Evolutionary conservation across 164 flowering plant genomes (phyloP).

Genomic region (Vitis rupestris): DNA sequence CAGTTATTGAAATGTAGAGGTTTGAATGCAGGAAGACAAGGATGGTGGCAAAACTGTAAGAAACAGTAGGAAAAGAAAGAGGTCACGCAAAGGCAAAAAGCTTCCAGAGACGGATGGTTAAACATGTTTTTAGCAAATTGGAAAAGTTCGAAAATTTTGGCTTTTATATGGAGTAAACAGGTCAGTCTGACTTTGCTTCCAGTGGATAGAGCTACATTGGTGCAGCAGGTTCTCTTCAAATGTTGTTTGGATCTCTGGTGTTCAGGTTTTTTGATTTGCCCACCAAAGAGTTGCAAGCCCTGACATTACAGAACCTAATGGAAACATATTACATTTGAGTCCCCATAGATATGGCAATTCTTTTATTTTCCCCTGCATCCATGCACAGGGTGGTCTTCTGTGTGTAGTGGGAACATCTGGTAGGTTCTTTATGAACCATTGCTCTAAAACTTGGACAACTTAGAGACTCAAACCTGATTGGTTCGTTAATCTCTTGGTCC

Average conservation of each 20-base stretch:
- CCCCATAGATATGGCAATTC: too few relatives aligned
- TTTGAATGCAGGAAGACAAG: constrained; percentile 27
- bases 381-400: too few relatives aligned
- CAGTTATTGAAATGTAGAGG: not conserved
- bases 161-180: not conserved
- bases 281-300: not conserved
- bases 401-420: too few relatives aligned
- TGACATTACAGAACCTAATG: not conserved
- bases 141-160: not conserved
- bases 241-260: not conserved
- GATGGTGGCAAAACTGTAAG: constrained; percentile 13
- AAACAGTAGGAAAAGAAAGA: constrained; percentile 40
- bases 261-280: not conserved
- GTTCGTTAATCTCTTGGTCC: too few relatives aligned
- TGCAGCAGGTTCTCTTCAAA: not conserved
- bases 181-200: not conserved
- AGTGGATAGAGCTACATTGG: not conserved
- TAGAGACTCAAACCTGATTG: too few relatives aligned
- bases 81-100: constrained; percentile 28
- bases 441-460: too few relatives aligned
- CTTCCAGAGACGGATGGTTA: constrained; percentile 4
- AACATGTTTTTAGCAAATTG: not conserved
- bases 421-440: too few relatives aligned
- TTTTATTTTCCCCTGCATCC: too few relatives aligned
- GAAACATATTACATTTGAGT: too few relatives aligned